Evolutionary conservation across 805 yeast genomes (phyloP).

Genomic region (Kazachstania bromeliacearum): DNA sequence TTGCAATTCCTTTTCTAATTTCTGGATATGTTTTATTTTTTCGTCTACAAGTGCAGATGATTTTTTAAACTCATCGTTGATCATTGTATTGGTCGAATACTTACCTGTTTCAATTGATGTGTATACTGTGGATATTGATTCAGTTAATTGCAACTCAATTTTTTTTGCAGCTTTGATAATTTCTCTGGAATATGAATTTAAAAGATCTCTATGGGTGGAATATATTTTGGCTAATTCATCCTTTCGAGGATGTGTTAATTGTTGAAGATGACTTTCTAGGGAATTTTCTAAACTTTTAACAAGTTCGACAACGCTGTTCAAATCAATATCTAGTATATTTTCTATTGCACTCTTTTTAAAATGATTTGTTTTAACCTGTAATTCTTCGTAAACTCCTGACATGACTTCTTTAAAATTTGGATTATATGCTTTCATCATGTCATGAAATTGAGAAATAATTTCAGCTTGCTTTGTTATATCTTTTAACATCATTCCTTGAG

Average conservation of each 20-base stretch:
- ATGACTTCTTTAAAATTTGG: slow-evolving; percentile 5
- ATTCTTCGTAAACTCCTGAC: slow-evolving; percentile 17
- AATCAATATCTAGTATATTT: slow-evolving; percentile 6
- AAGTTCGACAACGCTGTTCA: background rate
- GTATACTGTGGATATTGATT: background rate
- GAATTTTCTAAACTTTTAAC: background rate
- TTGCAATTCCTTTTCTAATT: slow-evolving; percentile 8
- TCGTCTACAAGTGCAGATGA: background rate
- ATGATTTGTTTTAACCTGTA: slow-evolving; percentile 14
- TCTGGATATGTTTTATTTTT: slow-evolving; percentile 1
- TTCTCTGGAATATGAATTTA: slow-evolving; percentile 1
- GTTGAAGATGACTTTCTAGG: background rate
- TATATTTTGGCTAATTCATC: slow-evolving; percentile 1
- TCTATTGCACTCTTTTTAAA: slow-evolving; percentile 7
- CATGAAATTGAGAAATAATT: background rate
- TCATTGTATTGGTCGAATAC: background rate
- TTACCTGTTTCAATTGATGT: background rate
- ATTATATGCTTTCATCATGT: slow-evolving; percentile 1
- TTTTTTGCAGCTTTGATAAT: slow-evolving; percentile 2
- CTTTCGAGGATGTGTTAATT: background rate
- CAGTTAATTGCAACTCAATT: slow-evolving; percentile 3
- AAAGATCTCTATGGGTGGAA: background rate
- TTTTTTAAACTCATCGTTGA: background rate
- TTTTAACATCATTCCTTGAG: slow-evolving; percentile 10
- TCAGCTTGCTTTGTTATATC: slow-evolving; percentile 13